Conservation (phyloP, 148 eudicot species). For the Beta vulgaris region DNA sequence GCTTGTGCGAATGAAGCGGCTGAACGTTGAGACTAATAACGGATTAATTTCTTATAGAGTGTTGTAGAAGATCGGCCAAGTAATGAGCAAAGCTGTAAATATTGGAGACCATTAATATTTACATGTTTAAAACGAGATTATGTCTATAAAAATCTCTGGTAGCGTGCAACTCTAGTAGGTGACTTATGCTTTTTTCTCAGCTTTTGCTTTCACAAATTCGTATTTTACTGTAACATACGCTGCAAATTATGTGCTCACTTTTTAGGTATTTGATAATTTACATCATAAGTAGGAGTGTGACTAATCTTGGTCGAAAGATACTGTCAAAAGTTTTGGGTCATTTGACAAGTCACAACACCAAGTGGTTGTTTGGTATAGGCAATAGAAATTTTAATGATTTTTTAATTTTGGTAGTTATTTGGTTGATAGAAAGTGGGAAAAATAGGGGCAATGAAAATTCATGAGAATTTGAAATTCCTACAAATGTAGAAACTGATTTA, state of each 20-base stretch:
- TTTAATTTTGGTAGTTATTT: too few species aligned
- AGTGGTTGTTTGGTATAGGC: too few species aligned
- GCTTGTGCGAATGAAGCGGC: conserved; percentile 63
- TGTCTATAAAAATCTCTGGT: not conserved
- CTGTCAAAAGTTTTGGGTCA: too few species aligned
- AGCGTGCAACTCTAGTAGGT: not conserved
- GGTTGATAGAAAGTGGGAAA: too few species aligned
- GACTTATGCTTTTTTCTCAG: not conserved
- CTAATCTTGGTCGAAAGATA: too few species aligned
- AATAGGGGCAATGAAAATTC: too few species aligned
- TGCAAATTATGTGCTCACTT: not conserved
- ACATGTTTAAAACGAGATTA: not conserved
- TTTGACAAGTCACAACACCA: too few species aligned
- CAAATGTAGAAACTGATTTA: too few species aligned
- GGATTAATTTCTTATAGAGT: conserved; percentile 60
- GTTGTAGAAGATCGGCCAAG: conserved; percentile 14
- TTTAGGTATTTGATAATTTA: too few species aligned
- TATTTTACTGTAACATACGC: not conserved
- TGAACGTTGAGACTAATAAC: conserved; percentile 59
- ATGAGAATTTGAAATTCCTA: too few species aligned
- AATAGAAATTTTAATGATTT: too few species aligned
- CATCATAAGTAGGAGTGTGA: too few species aligned
- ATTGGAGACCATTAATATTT: not conserved
- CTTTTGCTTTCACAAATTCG: not conserved
- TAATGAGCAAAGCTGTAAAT: not conserved